phyloP scores from a whole-genome alignment of 148 eudicot species.

The Amaranthus palmeri region DNA sequence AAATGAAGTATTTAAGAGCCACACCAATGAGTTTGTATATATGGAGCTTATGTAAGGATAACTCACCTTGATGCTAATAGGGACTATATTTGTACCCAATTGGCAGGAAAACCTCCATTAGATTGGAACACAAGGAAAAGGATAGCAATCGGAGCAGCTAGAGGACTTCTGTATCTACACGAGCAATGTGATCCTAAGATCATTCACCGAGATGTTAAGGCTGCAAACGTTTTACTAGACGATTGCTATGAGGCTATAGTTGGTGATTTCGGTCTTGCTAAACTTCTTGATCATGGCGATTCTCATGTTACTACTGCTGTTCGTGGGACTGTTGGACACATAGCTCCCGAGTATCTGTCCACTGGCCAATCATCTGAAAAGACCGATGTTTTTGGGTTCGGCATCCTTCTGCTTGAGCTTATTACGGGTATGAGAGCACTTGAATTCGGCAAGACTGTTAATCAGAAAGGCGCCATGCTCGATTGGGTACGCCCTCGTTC shows the following conservation, averaged over 20 bases:
- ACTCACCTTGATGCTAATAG: too few species aligned
- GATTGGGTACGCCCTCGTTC: conserved; percentile 64
- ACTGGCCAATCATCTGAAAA: conserved; percentile 95
- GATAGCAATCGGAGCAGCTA: conserved; percentile 86
- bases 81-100: not conserved
- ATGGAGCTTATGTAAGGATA: not conserved
- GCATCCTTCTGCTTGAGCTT: conserved; percentile 81
- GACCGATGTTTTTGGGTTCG: conserved; percentile 93
- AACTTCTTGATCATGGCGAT: conserved; percentile 86
- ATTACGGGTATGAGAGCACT: conserved; percentile 89
- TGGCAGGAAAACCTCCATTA: conserved; percentile 68
- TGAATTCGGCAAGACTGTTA: conserved; percentile 75
- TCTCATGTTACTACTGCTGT: conserved; percentile 95
- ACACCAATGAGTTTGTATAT: not conserved
- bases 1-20: too few species aligned
- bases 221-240: conserved; percentile 80
- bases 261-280: conserved; percentile 96
- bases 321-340: conserved; percentile 92
- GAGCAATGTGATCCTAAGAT: conserved; percentile 99
- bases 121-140: conserved; percentile 93
- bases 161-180: conserved; percentile 81
- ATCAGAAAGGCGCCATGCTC: conserved; percentile 91
- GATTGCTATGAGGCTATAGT: conserved; percentile 81
- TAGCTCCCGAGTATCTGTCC: conserved; percentile 92
- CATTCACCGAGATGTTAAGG: conserved; percentile 94